phyloP scores from a whole-genome alignment of 805 yeast genomes.

The Debaryomyces hansenii region DNA sequence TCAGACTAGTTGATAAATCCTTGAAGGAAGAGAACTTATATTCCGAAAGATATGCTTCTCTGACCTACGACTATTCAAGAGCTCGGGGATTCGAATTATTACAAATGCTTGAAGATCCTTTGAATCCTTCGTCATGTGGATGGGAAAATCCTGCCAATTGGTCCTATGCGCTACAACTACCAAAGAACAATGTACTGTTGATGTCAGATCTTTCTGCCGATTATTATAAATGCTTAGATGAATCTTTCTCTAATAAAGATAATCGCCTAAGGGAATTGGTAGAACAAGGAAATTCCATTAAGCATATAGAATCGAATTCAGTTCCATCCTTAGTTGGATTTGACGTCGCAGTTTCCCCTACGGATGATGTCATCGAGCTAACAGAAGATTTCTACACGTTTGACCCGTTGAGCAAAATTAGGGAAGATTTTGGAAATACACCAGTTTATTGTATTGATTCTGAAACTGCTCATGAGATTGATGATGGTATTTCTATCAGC shows the following conservation, averaged over 20 bases:
- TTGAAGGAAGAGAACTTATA: conserved; percentile 1
- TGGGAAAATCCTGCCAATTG: conserved; percentile 52
- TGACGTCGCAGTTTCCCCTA: not conserved
- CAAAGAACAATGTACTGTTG: conserved; percentile 41
- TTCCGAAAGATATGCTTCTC: conserved; percentile 3
- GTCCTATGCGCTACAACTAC: conserved; percentile 47
- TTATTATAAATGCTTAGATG: conserved; percentile 35
- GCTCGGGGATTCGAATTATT: conserved; percentile 54
- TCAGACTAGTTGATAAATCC: conserved; percentile 26
- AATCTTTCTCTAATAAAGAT: not conserved
- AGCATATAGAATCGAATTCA: not conserved
- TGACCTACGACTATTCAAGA: conserved; percentile 47
- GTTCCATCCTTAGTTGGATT: not conserved
- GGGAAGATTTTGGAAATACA: conserved; percentile 44
- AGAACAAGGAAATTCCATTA: not conserved
- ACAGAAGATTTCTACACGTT: conserved; percentile 21
- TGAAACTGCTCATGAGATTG: conserved; percentile 81
- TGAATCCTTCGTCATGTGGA: conserved; percentile 19
- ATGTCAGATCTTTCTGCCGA: conserved; percentile 45
- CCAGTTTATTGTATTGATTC: conserved; percentile 84
- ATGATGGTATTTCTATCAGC: conserved; percentile 81
- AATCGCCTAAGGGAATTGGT: not conserved
- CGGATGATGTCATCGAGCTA: not conserved
- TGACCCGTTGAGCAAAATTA: conserved; percentile 29
- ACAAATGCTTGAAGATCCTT: conserved; percentile 19